These are phyloP conservation scores for Aspergillus sclerotialis DNA, from an alignment of 2,329 filamentous ascomycete genomes.

Conservation along the genomic window DNA sequence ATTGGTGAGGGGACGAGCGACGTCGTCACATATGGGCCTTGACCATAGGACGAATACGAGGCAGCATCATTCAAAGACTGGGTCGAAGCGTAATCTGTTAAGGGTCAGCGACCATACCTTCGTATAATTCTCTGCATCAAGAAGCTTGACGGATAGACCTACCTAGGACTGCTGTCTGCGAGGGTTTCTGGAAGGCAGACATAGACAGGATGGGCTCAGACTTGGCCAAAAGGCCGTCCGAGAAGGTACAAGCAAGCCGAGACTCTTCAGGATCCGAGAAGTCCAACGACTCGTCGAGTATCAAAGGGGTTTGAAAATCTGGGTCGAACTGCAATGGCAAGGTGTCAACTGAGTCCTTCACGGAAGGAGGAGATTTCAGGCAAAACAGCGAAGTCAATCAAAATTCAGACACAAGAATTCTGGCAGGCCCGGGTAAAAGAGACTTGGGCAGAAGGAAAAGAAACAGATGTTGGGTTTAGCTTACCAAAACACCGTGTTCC, in stretches of 20 bases:
- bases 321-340: conserved; percentile 29
- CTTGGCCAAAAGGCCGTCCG: conserved; percentile 48
- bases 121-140: background rate
- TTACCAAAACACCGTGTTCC: conserved; percentile 39
- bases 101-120: conserved; percentile 4
- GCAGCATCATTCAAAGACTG: conserved; percentile 32
- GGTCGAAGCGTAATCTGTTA: conserved; percentile 30
- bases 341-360: conserved; percentile 8
- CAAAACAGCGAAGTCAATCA: conserved; percentile 13
- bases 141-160: conserved; percentile 37
- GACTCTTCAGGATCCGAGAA: conserved; percentile 40
- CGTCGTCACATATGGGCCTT: conserved; percentile 31
- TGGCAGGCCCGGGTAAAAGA: conserved; percentile 1
- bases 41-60: conserved; percentile 35
- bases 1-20: conserved; percentile 34
- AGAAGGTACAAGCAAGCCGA: conserved; percentile 37
- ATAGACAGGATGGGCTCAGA: conserved; percentile 64
- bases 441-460: conserved; percentile 17
- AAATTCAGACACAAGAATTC: conserved; percentile 9
- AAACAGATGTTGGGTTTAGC: conserved; percentile 16
- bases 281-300: conserved; percentile 41
- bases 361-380: conserved; percentile 6
- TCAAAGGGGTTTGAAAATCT: conserved; percentile 40
- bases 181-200: conserved; percentile 73
- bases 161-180: conserved; percentile 75